These are phyloP conservation scores for Euphrasia confusa DNA, from an alignment of 257 asterid species.

Conservation along the genomic window DNA sequence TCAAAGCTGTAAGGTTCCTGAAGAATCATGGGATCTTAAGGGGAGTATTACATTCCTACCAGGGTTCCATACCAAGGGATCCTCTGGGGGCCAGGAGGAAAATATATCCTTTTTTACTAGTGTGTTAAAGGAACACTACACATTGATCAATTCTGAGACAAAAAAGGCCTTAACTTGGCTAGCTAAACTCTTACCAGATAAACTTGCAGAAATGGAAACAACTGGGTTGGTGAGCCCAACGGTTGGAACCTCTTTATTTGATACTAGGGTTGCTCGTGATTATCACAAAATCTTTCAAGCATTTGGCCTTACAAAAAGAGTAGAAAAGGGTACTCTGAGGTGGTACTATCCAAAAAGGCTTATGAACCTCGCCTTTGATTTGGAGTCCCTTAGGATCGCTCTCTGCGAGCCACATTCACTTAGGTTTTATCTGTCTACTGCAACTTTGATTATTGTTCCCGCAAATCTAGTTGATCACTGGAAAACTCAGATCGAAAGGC, in stretches of 20 bases:
- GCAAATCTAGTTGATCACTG: slow-evolving; percentile 91
- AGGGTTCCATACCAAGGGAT: slow-evolving; percentile 72
- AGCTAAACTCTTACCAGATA: slow-evolving; percentile 70
- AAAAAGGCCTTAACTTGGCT: slow-evolving; percentile 84
- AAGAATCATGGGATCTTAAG: slow-evolving; percentile 71
- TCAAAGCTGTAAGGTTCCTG: slow-evolving; percentile 72
- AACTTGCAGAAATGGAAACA: slow-evolving; percentile 85
- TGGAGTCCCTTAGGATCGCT: slow-evolving; percentile 83
- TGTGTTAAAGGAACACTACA: slow-evolving; percentile 68
- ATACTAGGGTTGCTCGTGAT: slow-evolving; percentile 46
- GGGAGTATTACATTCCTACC: slow-evolving; percentile 63
- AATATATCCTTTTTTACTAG: slow-evolving; percentile 64
- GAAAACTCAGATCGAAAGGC: slow-evolving; percentile 81
- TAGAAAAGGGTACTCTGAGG: slow-evolving; percentile 51
- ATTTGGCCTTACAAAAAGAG: slow-evolving; percentile 76
- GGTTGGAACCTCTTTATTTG: slow-evolving; percentile 52
- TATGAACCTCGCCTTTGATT: slow-evolving; percentile 68
- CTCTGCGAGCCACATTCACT: slow-evolving; percentile 76
- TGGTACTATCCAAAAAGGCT: slow-evolving; percentile 84
- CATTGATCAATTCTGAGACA: slow-evolving; percentile 57
- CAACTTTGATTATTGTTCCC: slow-evolving; percentile 89
- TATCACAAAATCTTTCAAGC: slow-evolving; percentile 78
- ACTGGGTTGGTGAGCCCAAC: slow-evolving; percentile 70
- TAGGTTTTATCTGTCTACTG: slow-evolving; percentile 73
- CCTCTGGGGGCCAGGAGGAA: slow-evolving; percentile 65